Percentiles rank a stretch among this genome's conserved stretches.
These are phyloP conservation scores for Cystobasidium tubakii DNA, from an alignment of 768 basidiomycete genomes.

Conservation along the genomic window DNA sequence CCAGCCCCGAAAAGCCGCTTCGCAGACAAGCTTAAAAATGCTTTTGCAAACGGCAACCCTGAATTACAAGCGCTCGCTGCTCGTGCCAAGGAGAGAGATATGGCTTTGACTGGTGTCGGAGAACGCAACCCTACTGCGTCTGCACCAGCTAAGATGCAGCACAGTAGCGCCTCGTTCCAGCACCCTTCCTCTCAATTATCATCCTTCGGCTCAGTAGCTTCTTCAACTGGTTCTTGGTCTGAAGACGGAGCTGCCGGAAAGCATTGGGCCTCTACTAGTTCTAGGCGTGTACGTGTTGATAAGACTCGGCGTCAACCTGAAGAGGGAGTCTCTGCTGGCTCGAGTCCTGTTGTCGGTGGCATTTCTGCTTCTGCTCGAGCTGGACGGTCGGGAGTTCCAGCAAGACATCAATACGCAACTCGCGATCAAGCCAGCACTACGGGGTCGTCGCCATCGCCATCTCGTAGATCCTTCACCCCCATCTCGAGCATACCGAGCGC, in stretches of 20 bases:
- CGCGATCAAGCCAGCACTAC: not conserved
- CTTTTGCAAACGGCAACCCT: conserved; percentile 45
- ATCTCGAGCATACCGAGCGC: conserved; percentile 27
- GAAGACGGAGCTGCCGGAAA: conserved; percentile 25
- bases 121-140: conserved; percentile 39
- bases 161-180: conserved; percentile 14
- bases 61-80: conserved; percentile 45
- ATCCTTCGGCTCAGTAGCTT: conserved; percentile 39
- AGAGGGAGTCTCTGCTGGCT: not conserved
- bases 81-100: conserved; percentile 42
- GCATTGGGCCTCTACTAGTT: conserved; percentile 42
- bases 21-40: conserved; percentile 41
- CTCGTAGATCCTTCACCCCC: conserved; percentile 16
- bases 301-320: conserved; percentile 1
- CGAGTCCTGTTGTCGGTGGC: not conserved
- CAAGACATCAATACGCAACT: not conserved
- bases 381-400: not conserved
- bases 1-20: conserved; percentile 33
- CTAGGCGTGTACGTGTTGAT: conserved; percentile 41
- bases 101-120: conserved; percentile 34
- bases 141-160: conserved; percentile 46
- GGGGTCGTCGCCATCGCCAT: conserved; percentile 8
- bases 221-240: conserved; percentile 38
- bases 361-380: not conserved
- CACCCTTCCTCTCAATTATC: conserved; percentile 38